Evolutionary conservation across 306 rosid genomes (phyloP), one percentile per base, ranked within the genome.

Genomic region (Castanopsis chinensis): DNA sequence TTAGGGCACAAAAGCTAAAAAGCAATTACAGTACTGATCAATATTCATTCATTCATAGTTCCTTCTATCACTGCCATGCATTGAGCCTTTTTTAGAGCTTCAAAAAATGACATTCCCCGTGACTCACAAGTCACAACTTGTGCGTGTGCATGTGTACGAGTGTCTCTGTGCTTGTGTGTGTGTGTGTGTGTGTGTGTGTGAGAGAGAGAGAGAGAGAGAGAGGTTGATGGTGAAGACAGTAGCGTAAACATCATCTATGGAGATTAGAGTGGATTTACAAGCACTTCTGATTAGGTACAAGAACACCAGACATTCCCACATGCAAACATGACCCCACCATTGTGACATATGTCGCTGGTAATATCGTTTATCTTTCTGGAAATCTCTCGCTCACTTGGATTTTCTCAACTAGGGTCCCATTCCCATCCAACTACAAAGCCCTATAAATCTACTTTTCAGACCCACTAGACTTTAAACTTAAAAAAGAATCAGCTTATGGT

Each of bases 271-370:
- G 30, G 69, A 17, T 64, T 68, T 68, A n/a, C 41, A 68, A 35
- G 28, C 52, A 68, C 51, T 53, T 76, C 19, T 30, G n/a, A 58
- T 75, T 79, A 54, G 81, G 81, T 69, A 67, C 20, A 78, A 79
- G 71, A 73, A 69, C 60, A 63, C 30, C 78, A 87, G 77, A 84
- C 88, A 74, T 63, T 55, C 19, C 51, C 73, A 81, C 80, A 73
- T 84, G 87, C 79, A 28, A 11, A 43, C 18, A 35, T 77, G 89
- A 78, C 79, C 89, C 89, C 85, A 83, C 83, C 49, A 53, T 14
- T 81, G 69, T 57, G 84, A 84, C 84, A 55, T 37, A 11, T 75
- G 81, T 86, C 82, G 61, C 80, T 45, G 67, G 59, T 53, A n/a
- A 75, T 64, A 74, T 72, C 57, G 71, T 56, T 56, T 80, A 41